Percentiles rank a stretch among this genome's conserved stretches.
Conservation (phyloP, 108 stramenopile genomes). For the Stephanodiscus triporus region DNA sequence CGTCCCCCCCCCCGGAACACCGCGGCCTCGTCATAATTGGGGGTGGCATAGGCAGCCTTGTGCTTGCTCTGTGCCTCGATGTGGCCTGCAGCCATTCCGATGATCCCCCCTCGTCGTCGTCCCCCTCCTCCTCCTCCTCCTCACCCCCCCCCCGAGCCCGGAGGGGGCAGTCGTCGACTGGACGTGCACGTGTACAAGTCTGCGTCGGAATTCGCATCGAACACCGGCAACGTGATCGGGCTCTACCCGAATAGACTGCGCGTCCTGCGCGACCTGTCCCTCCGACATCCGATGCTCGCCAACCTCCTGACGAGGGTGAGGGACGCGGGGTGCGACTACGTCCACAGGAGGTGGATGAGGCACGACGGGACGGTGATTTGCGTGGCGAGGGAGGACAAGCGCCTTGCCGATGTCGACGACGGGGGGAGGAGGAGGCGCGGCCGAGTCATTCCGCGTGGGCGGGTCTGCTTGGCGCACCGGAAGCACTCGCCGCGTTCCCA, state of each 20-base stretch:
- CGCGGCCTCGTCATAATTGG: conserved; percentile 60
- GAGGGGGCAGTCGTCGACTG: no score
- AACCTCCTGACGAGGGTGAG: conserved; percentile 40
- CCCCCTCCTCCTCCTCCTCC: no score
- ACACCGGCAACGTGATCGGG: conserved; percentile 66
- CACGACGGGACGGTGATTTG: conserved; percentile 71
- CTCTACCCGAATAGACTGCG: conserved; percentile 74
- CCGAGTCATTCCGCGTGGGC: no score
- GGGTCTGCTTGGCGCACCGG: no score
- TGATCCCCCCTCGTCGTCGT: no score
- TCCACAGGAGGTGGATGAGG: conserved; percentile 62
- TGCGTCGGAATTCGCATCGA: conserved; percentile 25
- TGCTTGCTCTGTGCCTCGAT: conserved; percentile 56
- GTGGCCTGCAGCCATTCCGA: conserved; percentile 34
- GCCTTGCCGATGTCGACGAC: conserved; percentile 14
- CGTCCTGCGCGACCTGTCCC: conserved; percentile 54
- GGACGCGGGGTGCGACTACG: conserved; percentile 59
- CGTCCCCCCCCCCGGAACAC: no score
- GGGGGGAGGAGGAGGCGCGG: no score
- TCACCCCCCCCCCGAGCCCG: no score
- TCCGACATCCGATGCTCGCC: conserved; percentile 21
- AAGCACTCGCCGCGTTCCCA: no score
- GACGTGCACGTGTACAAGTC: conserved; percentile 54
- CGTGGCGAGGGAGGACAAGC: conserved; percentile 55
- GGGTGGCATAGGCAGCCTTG: conserved; percentile 69